A percentile compares a stretch with the other conserved stretches of the same genome.
Conservation (phyloP, 1,284 basidiomycete genomes). For the Leccinum glutinopallens region DNA sequence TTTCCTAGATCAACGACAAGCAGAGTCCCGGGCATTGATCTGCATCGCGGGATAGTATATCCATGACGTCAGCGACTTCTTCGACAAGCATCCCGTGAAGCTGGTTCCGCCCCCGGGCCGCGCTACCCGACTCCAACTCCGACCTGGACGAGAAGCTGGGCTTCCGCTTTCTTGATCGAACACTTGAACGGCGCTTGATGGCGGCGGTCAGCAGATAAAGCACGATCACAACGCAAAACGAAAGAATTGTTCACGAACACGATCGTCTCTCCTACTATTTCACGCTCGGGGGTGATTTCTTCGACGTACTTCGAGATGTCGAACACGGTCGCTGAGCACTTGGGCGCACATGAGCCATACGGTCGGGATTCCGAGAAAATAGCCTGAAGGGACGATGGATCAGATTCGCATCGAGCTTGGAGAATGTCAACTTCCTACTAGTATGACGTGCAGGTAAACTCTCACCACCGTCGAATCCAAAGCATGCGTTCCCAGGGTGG, state of each 20-base stretch:
- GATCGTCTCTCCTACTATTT: constrained; percentile 22
- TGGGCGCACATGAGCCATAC: constrained; percentile 23
- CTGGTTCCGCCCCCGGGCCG: background rate
- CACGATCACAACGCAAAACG: background rate
- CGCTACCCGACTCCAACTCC: too few species aligned
- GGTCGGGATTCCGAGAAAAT: constrained; percentile 20
- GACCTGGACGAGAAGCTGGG: constrained; percentile 46
- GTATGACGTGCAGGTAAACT: constrained; percentile 1
- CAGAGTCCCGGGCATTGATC: constrained; percentile 72
- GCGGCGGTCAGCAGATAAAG: background rate
- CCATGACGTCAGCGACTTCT: constrained; percentile 80
- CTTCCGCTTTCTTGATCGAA: constrained; percentile 45
- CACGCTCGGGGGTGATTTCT: constrained; percentile 25
- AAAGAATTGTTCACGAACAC: constrained; percentile 10
- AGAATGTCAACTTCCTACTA: background rate
- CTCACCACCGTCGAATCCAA: constrained; percentile 57
- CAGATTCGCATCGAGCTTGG: background rate
- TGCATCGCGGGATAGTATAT: constrained; percentile 78
- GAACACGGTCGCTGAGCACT: constrained; percentile 19
- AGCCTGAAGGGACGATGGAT: constrained; percentile 12
- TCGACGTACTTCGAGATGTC: constrained; percentile 23
- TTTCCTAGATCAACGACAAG: constrained; percentile 66
- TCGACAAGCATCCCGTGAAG: constrained; percentile 78
- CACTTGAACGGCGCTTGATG: constrained; percentile 61
- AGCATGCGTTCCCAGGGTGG: constrained; percentile 51